Evolutionary conservation across 2,329 filamentous ascomycete genomes (phyloP).

Genomic region (Zelopaecilomyces penicillatus): DNA sequence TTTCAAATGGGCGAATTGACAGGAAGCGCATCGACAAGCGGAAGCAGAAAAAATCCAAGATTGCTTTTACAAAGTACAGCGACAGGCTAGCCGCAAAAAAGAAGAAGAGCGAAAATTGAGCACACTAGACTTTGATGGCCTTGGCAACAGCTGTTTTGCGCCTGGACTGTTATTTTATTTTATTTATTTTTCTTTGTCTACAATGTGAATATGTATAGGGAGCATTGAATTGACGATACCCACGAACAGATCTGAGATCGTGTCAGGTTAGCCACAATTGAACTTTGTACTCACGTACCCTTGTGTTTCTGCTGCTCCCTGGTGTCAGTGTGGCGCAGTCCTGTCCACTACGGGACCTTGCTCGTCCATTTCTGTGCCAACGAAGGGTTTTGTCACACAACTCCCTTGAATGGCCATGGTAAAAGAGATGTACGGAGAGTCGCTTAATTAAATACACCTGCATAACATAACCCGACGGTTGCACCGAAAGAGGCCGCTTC

Average conservation of each 20-base stretch:
- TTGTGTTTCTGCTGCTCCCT: too few relatives aligned
- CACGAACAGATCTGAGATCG: conserved; percentile 1
- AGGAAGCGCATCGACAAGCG: conserved; percentile 52
- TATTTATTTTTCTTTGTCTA: conserved; percentile 2
- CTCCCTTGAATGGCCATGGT: too few relatives aligned
- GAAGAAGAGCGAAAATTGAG: conserved; percentile 21
- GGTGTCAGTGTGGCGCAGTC: too few relatives aligned
- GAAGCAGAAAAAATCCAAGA: conserved; percentile 45
- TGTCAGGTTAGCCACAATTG: too few relatives aligned
- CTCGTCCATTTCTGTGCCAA: too few relatives aligned
- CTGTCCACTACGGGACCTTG: too few relatives aligned
- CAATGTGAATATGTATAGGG: conserved; percentile 1
- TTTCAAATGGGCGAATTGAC: conserved; percentile 27
- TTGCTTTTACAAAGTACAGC: conserved; percentile 53
- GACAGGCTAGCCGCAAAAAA: conserved; percentile 40
- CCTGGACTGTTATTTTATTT: neutral
- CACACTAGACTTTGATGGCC: conserved; percentile 5
- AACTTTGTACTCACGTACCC: too few relatives aligned
- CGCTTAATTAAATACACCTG: too few relatives aligned
- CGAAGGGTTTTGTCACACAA: too few relatives aligned
- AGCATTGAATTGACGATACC: conserved; percentile 12
- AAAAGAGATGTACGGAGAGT: too few relatives aligned
- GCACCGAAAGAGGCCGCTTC: too few relatives aligned
- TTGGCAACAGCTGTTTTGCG: neutral
- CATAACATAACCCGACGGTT: too few relatives aligned